Base-by-base conservation (phyloP, 345 rosid species). In the Melaleuca quinquenervia region DNA sequence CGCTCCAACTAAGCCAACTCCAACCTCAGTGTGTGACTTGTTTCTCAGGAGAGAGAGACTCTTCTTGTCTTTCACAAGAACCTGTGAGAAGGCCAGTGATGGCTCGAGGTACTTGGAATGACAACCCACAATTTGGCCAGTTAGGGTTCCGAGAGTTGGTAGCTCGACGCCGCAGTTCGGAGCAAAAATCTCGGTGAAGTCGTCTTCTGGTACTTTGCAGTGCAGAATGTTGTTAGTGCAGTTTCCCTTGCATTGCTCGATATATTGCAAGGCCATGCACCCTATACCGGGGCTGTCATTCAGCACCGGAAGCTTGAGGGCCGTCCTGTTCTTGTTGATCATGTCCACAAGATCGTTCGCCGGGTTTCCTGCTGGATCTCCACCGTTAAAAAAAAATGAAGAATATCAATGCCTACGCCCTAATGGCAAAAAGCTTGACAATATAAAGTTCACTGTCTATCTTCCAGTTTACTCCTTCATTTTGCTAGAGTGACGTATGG, bases 101-200 rank as follows among this genome's bases (percentile, higher is more conserved):
- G 97, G 96, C 56, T 90, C 88, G 20, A 89, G 86, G 86, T 96
- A 92, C 88, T 94, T 92, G 41, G 92, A 88, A 86, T 93, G 92
- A 86, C 99, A 96, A 20, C 96, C 98, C 82, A 93, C 92, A 32
- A 95, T 89, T 86, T 92, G 95, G 86, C 98, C 98, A 0, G 95
- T 95, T 62, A 96, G 88, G 83, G 93, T 90, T 88, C 95, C 95
- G 7, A 95, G 84, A 29, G 96, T 94, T 3, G 98, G 96, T 26
- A 95, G 94, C 86, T 95, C 96, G 8, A 96, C 96, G 8, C 97
- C 98, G 45, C 98, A 95, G 82, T 95, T 94, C 20, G 98, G 96
- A 84, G 96, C 97, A 15, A 95, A 96, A 83, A 95, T 90, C 89
- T 95, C 95, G 1, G 92, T 93, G 92, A 94, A 95, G 90, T 95